phyloP scores from a whole-genome alignment of 305 asterid genomes.

The Coffea humblotiana region DNA sequence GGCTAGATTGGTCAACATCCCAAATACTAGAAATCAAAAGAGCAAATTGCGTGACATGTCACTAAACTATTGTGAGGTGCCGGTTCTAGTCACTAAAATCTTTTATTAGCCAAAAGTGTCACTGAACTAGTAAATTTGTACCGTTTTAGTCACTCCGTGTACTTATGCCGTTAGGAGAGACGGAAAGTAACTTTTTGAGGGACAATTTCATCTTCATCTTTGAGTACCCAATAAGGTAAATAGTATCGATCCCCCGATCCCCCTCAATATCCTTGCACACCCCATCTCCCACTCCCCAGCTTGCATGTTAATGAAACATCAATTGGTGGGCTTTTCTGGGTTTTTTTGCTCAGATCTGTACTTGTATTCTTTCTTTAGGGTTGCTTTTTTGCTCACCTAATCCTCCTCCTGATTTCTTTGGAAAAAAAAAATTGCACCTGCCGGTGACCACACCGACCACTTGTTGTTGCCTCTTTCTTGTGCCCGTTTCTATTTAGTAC shows the following conservation, averaged over 20 bases:
- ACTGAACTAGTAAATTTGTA: too few species aligned
- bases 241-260: background rate
- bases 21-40: too few species aligned
- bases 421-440: background rate
- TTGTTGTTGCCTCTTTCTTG: background rate
- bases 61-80: too few species aligned
- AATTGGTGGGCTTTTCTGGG: conserved; percentile 28
- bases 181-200: too few species aligned
- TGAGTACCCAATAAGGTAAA: conserved; percentile 19
- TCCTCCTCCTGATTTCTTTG: background rate
- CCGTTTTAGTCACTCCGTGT: too few species aligned
- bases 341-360: conserved; percentile 28
- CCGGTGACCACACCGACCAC: too few species aligned
- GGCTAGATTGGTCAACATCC: too few species aligned
- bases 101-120: too few species aligned
- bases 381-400: background rate
- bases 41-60: too few species aligned
- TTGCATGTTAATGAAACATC: conserved; percentile 29
- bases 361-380: conserved; percentile 22
- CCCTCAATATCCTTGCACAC: background rate
- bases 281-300: background rate
- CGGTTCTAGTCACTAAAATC: too few species aligned
- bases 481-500: background rate
- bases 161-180: too few species aligned
- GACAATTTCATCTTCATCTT: too few species aligned